Evolutionary conservation across 1,139 yeast genomes (phyloP).

Genomic region (Taphrina communis): DNA sequence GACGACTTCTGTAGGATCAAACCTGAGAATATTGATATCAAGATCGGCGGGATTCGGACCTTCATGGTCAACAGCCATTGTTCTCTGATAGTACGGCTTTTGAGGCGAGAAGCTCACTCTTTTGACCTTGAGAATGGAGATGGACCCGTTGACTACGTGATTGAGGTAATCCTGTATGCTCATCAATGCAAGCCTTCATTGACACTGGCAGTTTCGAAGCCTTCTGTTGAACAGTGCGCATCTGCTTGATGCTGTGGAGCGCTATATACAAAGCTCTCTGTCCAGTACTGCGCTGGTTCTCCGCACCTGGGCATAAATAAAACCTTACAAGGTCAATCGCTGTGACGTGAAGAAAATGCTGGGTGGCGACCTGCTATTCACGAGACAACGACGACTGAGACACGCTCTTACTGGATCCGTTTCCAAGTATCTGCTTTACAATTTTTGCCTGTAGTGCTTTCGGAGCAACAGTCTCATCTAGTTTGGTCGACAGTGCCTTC

Average conservation of each 20-base stretch:
- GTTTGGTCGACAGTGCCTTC: constrained; percentile 27
- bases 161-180: background rate
- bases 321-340: background rate
- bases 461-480: constrained; percentile 37
- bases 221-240: constrained; percentile 19
- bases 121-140: background rate
- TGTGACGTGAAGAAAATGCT: background rate
- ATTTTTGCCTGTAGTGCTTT: constrained; percentile 32
- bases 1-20: constrained; percentile 24
- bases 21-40: constrained; percentile 11
- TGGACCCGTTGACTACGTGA: constrained; percentile 13
- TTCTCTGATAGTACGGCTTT: background rate
- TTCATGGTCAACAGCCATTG: constrained; percentile 8
- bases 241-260: constrained; percentile 13
- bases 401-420: constrained; percentile 13
- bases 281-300: constrained; percentile 18
- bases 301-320: constrained; percentile 10
- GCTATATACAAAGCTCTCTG: constrained; percentile 1
- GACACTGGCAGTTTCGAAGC: background rate
- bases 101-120: background rate
- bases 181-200: background rate
- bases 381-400: background rate
- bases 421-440: constrained; percentile 32
- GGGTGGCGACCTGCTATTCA: background rate
- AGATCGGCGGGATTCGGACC: background rate